A percentile compares a stretch with the other conserved stretches of the same genome.
Evolutionary conservation across 805 yeast genomes (phyloP).

Genomic region (Wickerhamiella qilinensis): DNA sequence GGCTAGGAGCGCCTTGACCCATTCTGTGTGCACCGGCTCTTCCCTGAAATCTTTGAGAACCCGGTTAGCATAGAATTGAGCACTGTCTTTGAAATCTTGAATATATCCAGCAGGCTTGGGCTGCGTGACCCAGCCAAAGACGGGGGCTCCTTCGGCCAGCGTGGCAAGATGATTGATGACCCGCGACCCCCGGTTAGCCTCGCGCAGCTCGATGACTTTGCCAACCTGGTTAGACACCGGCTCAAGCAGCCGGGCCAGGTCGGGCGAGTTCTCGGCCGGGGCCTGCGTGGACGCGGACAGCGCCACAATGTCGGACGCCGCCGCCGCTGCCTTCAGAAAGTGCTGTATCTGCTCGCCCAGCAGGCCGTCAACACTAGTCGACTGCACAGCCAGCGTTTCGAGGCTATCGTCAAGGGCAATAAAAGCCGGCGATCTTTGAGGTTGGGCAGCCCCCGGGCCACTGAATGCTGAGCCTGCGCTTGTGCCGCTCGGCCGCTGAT

Average conservation of each 20-base stretch:
- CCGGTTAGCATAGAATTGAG: constrained; percentile 89
- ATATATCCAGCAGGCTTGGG: constrained; percentile 54
- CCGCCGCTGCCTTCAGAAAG: constrained; percentile 10
- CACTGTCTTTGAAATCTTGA: constrained; percentile 74
- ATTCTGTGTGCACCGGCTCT: constrained; percentile 52
- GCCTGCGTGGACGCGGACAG: constrained; percentile 40
- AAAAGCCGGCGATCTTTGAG: neutral
- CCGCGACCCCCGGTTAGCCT: constrained; percentile 52
- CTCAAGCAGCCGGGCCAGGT: constrained; percentile 36
- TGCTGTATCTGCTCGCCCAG: constrained; percentile 23
- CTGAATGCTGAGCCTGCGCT: no score
- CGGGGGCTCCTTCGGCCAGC: constrained; percentile 77
- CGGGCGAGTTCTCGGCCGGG: constrained; percentile 49
- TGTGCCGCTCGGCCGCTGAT: no score
- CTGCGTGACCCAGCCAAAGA: constrained; percentile 77
- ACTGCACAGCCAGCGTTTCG: constrained; percentile 4
- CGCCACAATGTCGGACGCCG: constrained; percentile 19
- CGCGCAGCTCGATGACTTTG: constrained; percentile 49
- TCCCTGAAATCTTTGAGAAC: constrained; percentile 74
- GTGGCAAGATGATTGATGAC: constrained; percentile 61
- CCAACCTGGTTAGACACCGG: constrained; percentile 54
- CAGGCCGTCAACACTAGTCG: constrained; percentile 8
- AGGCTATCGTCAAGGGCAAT: constrained; percentile 4
- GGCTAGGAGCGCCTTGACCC: constrained; percentile 56
- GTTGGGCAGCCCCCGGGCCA: no score